Conservation (phyloP, 805 yeast species). For the Scheffersomyces amazonensis region DNA sequence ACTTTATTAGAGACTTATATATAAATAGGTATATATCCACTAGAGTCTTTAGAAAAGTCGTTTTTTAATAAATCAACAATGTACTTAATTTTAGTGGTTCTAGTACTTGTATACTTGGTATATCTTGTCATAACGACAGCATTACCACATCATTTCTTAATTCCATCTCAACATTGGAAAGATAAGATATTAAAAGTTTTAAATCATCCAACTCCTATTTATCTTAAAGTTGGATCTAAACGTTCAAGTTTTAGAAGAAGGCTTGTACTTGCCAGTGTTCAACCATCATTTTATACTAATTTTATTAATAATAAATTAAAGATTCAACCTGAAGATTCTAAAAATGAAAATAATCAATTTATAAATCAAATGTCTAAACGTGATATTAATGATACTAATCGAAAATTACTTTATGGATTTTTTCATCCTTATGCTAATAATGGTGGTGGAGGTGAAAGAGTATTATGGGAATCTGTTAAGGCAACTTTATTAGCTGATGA, state of each 20-base stretch:
- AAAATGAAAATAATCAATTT: conserved; percentile 18
- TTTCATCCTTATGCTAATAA: conserved; percentile 96
- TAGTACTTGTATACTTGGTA: conserved; percentile 8
- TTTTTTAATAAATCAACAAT: no score
- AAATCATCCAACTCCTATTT: conserved; percentile 30
- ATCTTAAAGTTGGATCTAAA: conserved; percentile 32
- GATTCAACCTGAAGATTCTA: conserved; percentile 25
- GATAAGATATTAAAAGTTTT: conserved; percentile 31
- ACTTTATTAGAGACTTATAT: no score
- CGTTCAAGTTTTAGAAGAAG: conserved; percentile 39
- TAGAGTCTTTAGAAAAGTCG: no score
- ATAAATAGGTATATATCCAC: no score
- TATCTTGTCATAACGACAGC: conserved; percentile 19
- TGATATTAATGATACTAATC: conserved; percentile 30
- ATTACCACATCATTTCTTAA: conserved; percentile 32
- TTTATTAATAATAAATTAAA: conserved; percentile 34
- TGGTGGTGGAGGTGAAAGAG: conserved; percentile 98
- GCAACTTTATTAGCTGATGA: conserved; percentile 54
- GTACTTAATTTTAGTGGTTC: conserved; percentile 3
- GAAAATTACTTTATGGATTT: conserved; percentile 66
- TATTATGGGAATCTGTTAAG: conserved; percentile 89
- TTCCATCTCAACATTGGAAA: conserved; percentile 39
- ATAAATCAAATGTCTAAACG: conserved; percentile 25
- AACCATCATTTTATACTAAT: conserved; percentile 39
- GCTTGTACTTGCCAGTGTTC: conserved; percentile 30